Evolutionary conservation across 2,329 filamentous ascomycete species (phyloP).

Genomic region (Colletotrichum sp.): DNA sequence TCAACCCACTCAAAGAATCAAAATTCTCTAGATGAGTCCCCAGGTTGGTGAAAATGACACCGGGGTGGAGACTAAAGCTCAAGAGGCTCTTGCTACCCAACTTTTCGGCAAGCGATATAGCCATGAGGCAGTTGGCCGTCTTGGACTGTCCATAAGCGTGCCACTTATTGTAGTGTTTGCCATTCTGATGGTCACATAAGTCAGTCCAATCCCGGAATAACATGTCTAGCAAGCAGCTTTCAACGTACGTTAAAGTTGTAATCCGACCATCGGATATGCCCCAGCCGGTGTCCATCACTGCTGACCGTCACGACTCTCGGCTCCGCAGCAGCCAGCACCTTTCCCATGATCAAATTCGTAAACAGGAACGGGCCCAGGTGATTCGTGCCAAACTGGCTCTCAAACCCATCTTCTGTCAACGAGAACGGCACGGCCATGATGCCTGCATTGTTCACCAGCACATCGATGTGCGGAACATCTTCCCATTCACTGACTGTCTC

Average conservation of each 20-base stretch:
- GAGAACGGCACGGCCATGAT: conserved; percentile 41
- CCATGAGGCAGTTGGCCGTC: conserved; percentile 34
- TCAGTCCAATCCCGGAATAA: not conserved
- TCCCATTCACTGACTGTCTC: conserved; percentile 35
- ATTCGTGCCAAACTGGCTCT: conserved; percentile 41
- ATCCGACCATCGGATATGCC: conserved; percentile 47
- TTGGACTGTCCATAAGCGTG: conserved; percentile 33
- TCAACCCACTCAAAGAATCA: not conserved
- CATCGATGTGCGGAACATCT: conserved; percentile 39
- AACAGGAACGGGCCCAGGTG: conserved; percentile 45
- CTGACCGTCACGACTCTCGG: conserved; percentile 48
- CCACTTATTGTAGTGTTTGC: conserved; percentile 27
- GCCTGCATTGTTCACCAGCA: conserved; percentile 48
- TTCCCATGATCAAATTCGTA: conserved; percentile 40
- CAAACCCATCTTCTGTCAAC: conserved; percentile 41
- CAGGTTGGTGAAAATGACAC: conserved; percentile 29
- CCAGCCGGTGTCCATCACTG: conserved; percentile 47
- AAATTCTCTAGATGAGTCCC: conserved; percentile 9
- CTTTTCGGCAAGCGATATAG: conserved; percentile 34
- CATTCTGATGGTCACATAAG: not conserved
- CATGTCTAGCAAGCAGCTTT: not conserved
- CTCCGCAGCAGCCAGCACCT: conserved; percentile 27
- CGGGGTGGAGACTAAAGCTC: conserved; percentile 40
- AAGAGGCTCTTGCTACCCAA: conserved; percentile 30
- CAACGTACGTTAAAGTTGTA: conserved; percentile 44